Evolutionary conservation across 352 stramenopile genomes (phyloP).

Genomic region (Globisporangium carolinianum): DNA sequence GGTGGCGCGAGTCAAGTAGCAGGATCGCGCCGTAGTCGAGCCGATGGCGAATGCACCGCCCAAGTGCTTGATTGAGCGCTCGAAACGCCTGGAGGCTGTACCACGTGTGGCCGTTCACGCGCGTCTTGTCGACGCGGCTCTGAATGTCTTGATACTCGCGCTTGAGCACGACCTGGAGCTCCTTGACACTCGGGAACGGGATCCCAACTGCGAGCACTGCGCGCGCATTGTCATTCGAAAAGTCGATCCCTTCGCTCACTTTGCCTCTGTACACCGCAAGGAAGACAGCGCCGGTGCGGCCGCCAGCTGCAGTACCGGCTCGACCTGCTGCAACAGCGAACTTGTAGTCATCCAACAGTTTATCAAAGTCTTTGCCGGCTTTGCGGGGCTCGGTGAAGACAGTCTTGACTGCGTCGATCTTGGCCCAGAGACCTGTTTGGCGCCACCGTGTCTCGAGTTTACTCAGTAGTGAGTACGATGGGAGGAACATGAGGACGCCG

Average conservation of each 20-base stretch:
- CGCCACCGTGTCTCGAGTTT: slow-evolving; percentile 64
- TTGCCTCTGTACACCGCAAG: slow-evolving; percentile 98
- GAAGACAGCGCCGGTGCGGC: slow-evolving; percentile 88
- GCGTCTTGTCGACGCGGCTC: slow-evolving; percentile 42
- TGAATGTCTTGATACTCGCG: slow-evolving; percentile 80
- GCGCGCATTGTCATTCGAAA: slow-evolving; percentile 95
- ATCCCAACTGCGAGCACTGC: slow-evolving; percentile 98
- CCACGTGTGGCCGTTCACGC: slow-evolving; percentile 86
- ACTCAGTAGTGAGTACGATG: slow-evolving; percentile 76
- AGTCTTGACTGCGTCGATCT: slow-evolving; percentile 55
- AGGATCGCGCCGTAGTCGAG: slow-evolving; percentile 97
- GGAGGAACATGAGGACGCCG: slow-evolving; percentile 83
- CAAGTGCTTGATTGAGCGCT: slow-evolving; percentile 99
- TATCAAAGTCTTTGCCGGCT: slow-evolving; percentile 79
- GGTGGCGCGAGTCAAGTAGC: slow-evolving; percentile 90
- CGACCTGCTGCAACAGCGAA: slow-evolving; percentile 23
- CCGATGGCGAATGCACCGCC: slow-evolving; percentile 96
- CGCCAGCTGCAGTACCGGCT: slow-evolving; percentile 1
- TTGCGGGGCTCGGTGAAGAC: slow-evolving; percentile 66
- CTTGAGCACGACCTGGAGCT: slow-evolving; percentile 85
- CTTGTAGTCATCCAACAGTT: slow-evolving; percentile 71
- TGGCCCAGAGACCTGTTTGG: slow-evolving; percentile 51
- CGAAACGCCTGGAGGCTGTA: slow-evolving; percentile 97
- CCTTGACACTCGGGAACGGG: slow-evolving; percentile 95
- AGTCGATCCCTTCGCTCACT: slow-evolving; percentile 98